These are phyloP conservation scores for Penicillium ucsense DNA, from an alignment of 495 filamentous ascomycete genomes.

Conservation along the genomic window DNA sequence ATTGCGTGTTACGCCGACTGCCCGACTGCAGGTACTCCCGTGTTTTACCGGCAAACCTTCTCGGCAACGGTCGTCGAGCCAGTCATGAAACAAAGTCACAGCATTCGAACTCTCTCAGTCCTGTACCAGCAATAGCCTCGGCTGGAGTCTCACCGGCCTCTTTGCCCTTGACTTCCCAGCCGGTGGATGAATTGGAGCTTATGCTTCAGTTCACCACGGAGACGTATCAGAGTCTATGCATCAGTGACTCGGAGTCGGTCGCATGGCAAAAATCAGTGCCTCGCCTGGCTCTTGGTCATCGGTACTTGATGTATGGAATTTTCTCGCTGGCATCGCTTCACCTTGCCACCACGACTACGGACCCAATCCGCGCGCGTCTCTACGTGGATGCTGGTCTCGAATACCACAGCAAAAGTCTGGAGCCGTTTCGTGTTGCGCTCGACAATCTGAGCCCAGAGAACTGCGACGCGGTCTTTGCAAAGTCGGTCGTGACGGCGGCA, in stretches of 20 bases:
- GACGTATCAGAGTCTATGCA: constrained; percentile 9
- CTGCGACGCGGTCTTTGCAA: constrained; percentile 36
- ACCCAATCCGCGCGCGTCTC: constrained; percentile 17
- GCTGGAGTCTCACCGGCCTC: neutral
- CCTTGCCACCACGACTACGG: constrained; percentile 21
- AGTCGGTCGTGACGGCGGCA: constrained; percentile 37
- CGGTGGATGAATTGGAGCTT: constrained; percentile 5
- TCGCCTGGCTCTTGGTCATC: constrained; percentile 30
- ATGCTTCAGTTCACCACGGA: constrained; percentile 12
- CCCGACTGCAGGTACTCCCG: constrained; percentile 16
- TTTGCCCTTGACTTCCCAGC: neutral
- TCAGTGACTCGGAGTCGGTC: constrained; percentile 11
- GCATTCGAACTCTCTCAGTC: neutral
- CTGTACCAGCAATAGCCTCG: neutral
- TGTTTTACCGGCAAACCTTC: neutral
- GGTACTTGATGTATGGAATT: constrained; percentile 43
- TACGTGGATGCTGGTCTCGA: constrained; percentile 35
- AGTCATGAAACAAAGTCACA: neutral
- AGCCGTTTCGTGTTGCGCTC: constrained; percentile 32
- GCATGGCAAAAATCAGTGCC: constrained; percentile 29
- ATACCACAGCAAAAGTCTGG: constrained; percentile 36
- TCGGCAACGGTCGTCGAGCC: neutral
- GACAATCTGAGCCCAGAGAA: constrained; percentile 30
- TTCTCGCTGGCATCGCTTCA: constrained; percentile 43
- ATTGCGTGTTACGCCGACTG: constrained; percentile 16